Conservation (phyloP, 129 eudicot genomes). For the Saposhnikovia divaricata region DNA sequence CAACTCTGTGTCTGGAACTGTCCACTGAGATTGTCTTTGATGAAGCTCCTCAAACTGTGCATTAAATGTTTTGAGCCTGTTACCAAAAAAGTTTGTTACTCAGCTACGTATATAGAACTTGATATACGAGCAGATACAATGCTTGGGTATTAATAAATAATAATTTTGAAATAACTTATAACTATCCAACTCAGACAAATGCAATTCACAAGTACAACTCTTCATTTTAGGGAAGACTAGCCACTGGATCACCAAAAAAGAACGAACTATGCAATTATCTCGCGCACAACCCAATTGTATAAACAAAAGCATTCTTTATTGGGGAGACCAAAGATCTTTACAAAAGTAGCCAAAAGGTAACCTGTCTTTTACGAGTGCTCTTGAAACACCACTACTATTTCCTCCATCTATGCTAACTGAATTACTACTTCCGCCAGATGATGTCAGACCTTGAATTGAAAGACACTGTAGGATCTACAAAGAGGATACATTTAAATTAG, state of each 20-base stretch:
- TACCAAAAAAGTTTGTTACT: not conserved
- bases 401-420: constrained; percentile 67
- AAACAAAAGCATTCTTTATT: not conserved
- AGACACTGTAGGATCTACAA: constrained; percentile 78
- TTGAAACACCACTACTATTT: constrained; percentile 88
- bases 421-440: constrained; percentile 85
- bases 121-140: not conserved
- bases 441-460: constrained; percentile 78
- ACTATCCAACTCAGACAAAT: not conserved
- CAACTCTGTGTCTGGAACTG: constrained; percentile 93
- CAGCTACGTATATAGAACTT: not conserved
- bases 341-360: constrained; percentile 10
- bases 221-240: not conserved
- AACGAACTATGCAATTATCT: not conserved
- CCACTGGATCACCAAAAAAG: not conserved
- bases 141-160: not conserved
- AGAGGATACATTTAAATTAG: constrained; percentile 3
- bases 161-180: not conserved
- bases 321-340: not conserved
- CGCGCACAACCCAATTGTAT: not conserved
- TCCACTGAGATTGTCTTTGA: constrained; percentile 98
- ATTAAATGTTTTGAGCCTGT: constrained; percentile 81
- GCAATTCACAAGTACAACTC: not conserved
- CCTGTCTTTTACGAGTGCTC: constrained; percentile 75
- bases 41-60: constrained; percentile 96